Conservation (phyloP, 23 red algal genomes). For the Pyropia yezoensis region DNA sequence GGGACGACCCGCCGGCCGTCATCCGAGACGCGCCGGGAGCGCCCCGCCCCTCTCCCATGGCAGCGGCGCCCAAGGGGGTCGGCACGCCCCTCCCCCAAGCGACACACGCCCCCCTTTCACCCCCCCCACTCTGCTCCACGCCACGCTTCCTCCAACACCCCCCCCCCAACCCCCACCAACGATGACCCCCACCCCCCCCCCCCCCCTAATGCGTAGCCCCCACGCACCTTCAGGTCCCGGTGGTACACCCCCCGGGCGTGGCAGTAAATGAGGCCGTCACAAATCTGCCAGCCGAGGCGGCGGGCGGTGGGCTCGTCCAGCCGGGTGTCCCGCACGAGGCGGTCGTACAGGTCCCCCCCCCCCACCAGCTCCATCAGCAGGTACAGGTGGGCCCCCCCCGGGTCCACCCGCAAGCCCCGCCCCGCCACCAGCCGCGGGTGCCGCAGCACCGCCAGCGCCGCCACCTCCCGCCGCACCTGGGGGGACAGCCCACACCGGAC, state of each 20-base stretch:
- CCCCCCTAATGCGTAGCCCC: no score
- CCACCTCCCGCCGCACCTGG: conserved; percentile 39
- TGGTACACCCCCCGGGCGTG: conserved; percentile 17
- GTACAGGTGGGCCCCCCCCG: conserved; percentile 3
- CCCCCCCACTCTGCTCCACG: no score
- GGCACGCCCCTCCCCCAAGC: no score
- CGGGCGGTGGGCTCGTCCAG: neutral
- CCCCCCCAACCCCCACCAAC: no score
- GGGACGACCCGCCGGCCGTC: no score
- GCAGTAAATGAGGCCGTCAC: conserved; percentile 8
- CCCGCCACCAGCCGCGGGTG: conserved; percentile 12
- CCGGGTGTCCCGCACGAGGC: neutral
- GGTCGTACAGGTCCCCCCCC: conserved; percentile 10
- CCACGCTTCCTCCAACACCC: no score
- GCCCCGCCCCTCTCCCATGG: no score
- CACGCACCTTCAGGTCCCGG: conserved; percentile 19
- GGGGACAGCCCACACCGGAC: conserved; percentile 13
- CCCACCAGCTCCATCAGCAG: conserved; percentile 18
- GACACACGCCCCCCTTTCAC: no score
- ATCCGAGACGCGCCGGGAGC: no score
- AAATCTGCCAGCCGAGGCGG: neutral
- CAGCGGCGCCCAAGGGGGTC: no score
- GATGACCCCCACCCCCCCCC: no score
- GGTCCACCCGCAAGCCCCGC: neutral
- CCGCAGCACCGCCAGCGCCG: conserved; percentile 6